Evolutionary conservation across 2,329 filamentous ascomycete genomes (phyloP).

Genomic region (Fusarium abutilonis): DNA sequence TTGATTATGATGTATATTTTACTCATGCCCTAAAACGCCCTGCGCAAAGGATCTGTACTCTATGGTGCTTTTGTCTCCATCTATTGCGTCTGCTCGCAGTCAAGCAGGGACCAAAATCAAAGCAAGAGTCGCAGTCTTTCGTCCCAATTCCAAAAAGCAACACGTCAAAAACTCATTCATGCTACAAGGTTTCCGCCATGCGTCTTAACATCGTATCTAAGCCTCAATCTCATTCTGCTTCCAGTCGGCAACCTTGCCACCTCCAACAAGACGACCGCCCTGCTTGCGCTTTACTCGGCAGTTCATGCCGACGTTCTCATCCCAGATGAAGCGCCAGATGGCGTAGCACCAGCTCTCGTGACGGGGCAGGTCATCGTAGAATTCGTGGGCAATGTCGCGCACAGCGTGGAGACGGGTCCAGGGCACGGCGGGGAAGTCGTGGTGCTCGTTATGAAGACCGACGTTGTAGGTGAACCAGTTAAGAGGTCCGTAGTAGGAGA

Average conservation of each 20-base stretch:
- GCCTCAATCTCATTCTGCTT: slow-evolving; percentile 75
- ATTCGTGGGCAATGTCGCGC: slow-evolving; percentile 84
- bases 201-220: slow-evolving; percentile 48
- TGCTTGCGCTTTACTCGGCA: slow-evolving; percentile 93
- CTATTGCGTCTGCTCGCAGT: background rate
- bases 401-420: slow-evolving; percentile 88
- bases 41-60: slow-evolving; percentile 22
- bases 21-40: slow-evolving; percentile 29
- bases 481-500: slow-evolving; percentile 93
- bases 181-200: slow-evolving; percentile 3
- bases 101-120: background rate
- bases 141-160: background rate
- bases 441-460: slow-evolving; percentile 97
- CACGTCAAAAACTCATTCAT: slow-evolving; percentile 10
- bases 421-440: slow-evolving; percentile 96
- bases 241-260: slow-evolving; percentile 61
- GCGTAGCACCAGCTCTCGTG: slow-evolving; percentile 93
- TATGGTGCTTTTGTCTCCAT: slow-evolving; percentile 6
- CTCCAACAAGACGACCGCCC: slow-evolving; percentile 71
- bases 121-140: background rate
- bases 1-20: slow-evolving; percentile 9
- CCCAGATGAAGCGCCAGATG: slow-evolving; percentile 94
- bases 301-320: slow-evolving; percentile 87
- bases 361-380: slow-evolving; percentile 86
- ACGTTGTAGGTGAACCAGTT: slow-evolving; percentile 98